These are phyloP conservation scores for Neurospora sp. DNA, from an alignment of 495 filamentous ascomycete genomes.

Conservation along the genomic window DNA sequence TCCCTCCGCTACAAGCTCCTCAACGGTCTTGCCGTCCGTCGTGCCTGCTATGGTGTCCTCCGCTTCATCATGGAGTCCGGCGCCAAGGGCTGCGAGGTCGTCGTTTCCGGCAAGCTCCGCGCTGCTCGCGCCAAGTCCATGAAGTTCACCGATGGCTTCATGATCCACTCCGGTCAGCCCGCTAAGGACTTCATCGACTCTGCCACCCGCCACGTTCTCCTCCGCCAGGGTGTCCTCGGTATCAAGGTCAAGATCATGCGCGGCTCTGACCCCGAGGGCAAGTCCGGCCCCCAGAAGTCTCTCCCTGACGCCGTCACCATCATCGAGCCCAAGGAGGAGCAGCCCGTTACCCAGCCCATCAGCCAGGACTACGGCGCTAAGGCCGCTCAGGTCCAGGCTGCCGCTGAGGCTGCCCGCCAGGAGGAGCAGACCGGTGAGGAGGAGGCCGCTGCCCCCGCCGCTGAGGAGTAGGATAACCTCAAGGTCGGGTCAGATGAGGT, in stretches of 20 bases:
- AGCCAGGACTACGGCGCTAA: constrained; percentile 98
- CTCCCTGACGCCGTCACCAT: constrained; percentile 97
- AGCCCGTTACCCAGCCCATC: constrained; percentile 82
- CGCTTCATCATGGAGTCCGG: constrained; percentile 99
- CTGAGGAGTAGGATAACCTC: constrained; percentile 36
- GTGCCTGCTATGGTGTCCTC: constrained; percentile 98
- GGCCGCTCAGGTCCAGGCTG: constrained; percentile 71
- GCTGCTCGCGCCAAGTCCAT: constrained; percentile 99
- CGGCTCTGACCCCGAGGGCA: constrained; percentile 98
- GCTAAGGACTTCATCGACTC: constrained; percentile 99
- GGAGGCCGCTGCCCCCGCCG: constrained; percentile 35
- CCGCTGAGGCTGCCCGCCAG: constrained; percentile 51
- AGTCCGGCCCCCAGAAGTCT: constrained; percentile 91
- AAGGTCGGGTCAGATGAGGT: constrained; percentile 5
- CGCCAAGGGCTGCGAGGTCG: constrained; percentile 99
- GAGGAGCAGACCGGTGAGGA: constrained; percentile 53
- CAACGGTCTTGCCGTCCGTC: constrained; percentile 93
- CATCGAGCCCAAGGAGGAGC: constrained; percentile 99
- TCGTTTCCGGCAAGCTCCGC: constrained; percentile 96
- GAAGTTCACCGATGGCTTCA: constrained; percentile 99
- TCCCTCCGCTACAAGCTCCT: constrained; percentile 99
- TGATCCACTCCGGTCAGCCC: constrained; percentile 99
- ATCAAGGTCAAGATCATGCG: constrained; percentile 99
- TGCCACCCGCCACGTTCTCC: constrained; percentile 96
- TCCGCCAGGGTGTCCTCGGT: constrained; percentile 97